Evolutionary conservation across 176 grass and related monocot species (phyloP), one percentile per base, ranked within the genome.

Genomic region (Juncus effusus): DNA sequence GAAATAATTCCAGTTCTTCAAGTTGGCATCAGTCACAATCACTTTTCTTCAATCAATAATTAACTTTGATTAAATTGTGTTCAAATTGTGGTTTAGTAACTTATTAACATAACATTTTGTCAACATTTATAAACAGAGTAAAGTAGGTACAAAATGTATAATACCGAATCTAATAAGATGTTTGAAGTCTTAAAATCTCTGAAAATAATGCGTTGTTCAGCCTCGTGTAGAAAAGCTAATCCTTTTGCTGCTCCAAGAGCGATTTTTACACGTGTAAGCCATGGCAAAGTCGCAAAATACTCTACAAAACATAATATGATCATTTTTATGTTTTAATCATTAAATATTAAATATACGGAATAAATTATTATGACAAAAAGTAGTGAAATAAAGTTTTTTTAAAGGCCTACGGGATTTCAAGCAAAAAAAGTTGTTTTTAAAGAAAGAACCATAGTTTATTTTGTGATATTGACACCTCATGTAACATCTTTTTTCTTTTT

Each of bases 101-200:
- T 1, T 28, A 28, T 28, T 28, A 28, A 1, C 19, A 28, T 28
- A 28, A 28, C 19, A 28, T 28, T 47, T 2, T 47, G 44, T 5
- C 9, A 47, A 5, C 44, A 47, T 47, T 47, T 9, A 57, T 11
- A 16, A 57, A 57, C 4, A 1, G 7, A 42, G 41, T 56, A 4
- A 70, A 16, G 65, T 16, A 55, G 65, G 50, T 56, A 55, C 2
- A 57, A 57, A 57, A 57, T 5, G 42, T 16, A 35, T 14, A 63
- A 70, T 78, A 99, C 95, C 78, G 83, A 81, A 78, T 99, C 89
- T 5, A 99, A 74, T 78, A 99, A 59, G 76, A 99, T 99, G 76
- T 99, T 99, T 16, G 95, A 93, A 61, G 89, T 82, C 78, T 99
- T 99, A 65, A 99, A 99, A 75, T 99, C 95, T 38, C 95, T 67